Percentiles rank a stretch among this genome's conserved stretches.
Conservation (phyloP, 257 asterid genomes). For the Thymus mandschuricus region DNA sequence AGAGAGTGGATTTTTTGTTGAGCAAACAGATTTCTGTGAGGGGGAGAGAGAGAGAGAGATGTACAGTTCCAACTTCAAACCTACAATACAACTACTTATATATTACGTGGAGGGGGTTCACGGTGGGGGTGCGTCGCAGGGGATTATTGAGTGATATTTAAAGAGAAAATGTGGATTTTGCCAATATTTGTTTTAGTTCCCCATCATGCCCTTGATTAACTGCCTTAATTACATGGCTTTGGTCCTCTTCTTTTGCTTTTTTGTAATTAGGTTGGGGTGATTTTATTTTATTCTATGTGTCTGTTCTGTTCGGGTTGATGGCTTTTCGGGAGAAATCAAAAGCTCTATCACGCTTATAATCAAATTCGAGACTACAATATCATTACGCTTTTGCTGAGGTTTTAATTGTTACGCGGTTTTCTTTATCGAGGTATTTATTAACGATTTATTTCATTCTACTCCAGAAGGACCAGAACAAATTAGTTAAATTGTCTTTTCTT, state of each 20-base stretch:
- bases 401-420: not conserved
- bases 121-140: conserved; percentile 9
- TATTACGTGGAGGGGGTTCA: conserved; percentile 10
- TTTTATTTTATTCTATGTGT: not conserved
- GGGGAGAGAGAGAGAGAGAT: conserved; percentile 11
- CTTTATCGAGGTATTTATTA: not conserved
- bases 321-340: too few relatives aligned
- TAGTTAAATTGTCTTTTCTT: not conserved
- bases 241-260: not conserved
- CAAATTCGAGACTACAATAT: too few relatives aligned
- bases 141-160: conserved; percentile 35
- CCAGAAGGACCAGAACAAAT: not conserved
- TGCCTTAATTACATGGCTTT: conserved; percentile 24
- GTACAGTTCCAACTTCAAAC: conserved; percentile 61
- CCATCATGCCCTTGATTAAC: conserved; percentile 24
- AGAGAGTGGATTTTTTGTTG: conserved; percentile 27
- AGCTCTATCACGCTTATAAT: too few relatives aligned
- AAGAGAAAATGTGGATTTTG: conserved; percentile 29
- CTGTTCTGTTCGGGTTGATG: too few relatives aligned
- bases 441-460: conserved; percentile 13
- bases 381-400: too few relatives aligned
- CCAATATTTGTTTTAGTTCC: conserved; percentile 24
- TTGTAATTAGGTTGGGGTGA: not conserved
- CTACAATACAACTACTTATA: conserved; percentile 61
- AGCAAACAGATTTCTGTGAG: conserved; percentile 10